Conservation (phyloP, 768 basidiomycete species). For the Russula foetens region DNA sequence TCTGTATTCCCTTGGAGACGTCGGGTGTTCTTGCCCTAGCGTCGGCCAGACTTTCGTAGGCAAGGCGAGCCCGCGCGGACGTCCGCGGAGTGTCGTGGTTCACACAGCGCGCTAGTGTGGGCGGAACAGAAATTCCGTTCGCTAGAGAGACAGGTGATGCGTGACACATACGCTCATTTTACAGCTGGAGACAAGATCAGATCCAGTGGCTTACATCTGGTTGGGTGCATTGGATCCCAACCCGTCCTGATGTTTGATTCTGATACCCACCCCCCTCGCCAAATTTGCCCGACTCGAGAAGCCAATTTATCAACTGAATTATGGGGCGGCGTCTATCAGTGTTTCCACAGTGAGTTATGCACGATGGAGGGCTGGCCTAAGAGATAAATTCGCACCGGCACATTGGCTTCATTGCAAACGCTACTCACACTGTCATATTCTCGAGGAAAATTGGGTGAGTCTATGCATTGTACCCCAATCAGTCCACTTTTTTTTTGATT, state of each 20-base stretch:
- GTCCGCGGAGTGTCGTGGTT: neutral
- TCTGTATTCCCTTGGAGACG: constrained; percentile 3
- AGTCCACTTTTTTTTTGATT: neutral
- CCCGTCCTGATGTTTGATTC: neutral
- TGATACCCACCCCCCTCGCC: neutral
- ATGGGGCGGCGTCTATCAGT: neutral
- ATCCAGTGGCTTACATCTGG: neutral
- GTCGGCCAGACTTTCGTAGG: neutral
- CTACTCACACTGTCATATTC: neutral
- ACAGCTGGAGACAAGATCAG: neutral
- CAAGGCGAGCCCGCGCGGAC: neutral
- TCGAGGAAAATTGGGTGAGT: neutral
- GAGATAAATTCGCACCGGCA: neutral
- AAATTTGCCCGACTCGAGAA: neutral
- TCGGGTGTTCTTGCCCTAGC: neutral
- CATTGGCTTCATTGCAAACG: neutral
- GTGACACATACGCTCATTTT: neutral
- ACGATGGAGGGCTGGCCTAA: neutral
- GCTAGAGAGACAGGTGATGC: neutral
- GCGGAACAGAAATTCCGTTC: neutral
- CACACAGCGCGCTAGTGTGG: neutral
- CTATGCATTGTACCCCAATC: neutral
- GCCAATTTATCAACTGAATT: constrained; percentile 1
- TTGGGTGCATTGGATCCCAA: neutral
- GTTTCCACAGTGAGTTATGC: neutral